A percentile compares a stretch with the other conserved stretches of the same genome.
Evolutionary conservation across 108 stramenopile genomes (phyloP).

Genomic region (Mayamaea pseudoterrestris): DNA sequence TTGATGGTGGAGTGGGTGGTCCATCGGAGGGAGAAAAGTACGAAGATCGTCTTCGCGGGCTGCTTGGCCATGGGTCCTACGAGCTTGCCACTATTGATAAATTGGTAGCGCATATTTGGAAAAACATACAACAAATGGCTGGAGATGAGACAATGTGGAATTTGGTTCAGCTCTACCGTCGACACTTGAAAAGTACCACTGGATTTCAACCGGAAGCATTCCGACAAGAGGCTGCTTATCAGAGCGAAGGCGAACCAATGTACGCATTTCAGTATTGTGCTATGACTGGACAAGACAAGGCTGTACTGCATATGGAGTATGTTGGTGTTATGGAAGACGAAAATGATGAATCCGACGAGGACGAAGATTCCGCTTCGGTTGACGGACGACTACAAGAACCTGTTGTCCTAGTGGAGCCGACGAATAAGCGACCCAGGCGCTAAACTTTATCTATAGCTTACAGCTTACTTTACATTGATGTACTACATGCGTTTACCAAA

Average conservation of each 20-base stretch:
- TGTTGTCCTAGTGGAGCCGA: conserved; percentile 4
- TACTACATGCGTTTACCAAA: conserved; percentile 29
- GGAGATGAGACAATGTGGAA: conserved; percentile 78
- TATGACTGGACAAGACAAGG: conserved; percentile 41
- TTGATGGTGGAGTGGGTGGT: conserved; percentile 38
- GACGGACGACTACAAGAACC: too few species aligned
- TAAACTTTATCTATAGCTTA: background rate
- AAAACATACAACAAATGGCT: conserved; percentile 74
- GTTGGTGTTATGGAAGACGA: conserved; percentile 67
- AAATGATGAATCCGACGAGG: background rate
- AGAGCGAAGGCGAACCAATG: conserved; percentile 81
- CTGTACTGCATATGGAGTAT: conserved; percentile 57
- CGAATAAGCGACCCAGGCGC: background rate
- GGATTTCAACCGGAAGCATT: conserved; percentile 84
- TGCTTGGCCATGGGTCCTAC: conserved; percentile 75
- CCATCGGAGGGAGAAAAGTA: conserved; percentile 57
- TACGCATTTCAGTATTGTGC: conserved; percentile 77
- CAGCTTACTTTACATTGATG: background rate
- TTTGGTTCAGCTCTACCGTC: conserved; percentile 67
- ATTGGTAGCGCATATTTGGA: conserved; percentile 71
- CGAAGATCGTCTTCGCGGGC: conserved; percentile 66
- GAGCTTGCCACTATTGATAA: conserved; percentile 89
- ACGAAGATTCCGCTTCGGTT: background rate
- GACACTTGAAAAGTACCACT: conserved; percentile 44
- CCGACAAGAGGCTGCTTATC: conserved; percentile 67